Base-by-base conservation (phyloP, 2,329 filamentous ascomycete species). In the Colletotrichum shisoi region DNA sequence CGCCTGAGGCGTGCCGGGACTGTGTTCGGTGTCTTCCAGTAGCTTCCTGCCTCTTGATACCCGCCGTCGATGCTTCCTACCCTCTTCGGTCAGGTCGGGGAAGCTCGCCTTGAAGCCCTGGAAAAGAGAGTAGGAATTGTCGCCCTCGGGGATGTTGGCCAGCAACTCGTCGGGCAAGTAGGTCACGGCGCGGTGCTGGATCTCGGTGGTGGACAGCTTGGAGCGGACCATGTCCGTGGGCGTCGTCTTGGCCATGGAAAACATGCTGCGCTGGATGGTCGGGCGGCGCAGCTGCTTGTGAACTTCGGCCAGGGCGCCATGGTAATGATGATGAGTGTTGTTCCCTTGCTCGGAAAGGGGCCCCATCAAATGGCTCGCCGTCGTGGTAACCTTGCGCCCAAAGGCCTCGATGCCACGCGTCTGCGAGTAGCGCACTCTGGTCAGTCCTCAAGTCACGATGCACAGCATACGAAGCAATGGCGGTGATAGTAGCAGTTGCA, bases 201-300 rank as follows among this genome's bases (percentile, higher is more conserved):
- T 98, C 81, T 99, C 95, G 71, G 88, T 84, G 21, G 92, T 91
- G 48, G 93, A 97, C 73, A 99, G 89, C 75, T 91, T 94, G 68
- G 92, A 94, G 72, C 95, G 92, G 72, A 98, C 92, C 59, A 99
- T 84, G 75, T 99, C 94, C 71, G 93, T 92, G n/a, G 95, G 95
- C 2, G 92, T 93, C 12, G 94, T 94, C 79, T 91, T 91, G 59
- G 94, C 90, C 80, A 98, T 91, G 69, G 93, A 91, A 78, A 98
- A 96, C 76, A 99, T 90, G 76, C 90, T 92, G 74, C 93, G 89
- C 80, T 98, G 95, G 49, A 97, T 85, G 64, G 85, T 86, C 5
- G 95, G 95, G 60, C 91, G 88, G 72, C 92, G 88, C 73, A 98
- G 85, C 78, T 97, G 93, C 74, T 92, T 92, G 75, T 96, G 92